Percentiles rank a stretch among this genome's conserved stretches.
Evolutionary conservation across 306 rosid species (phyloP).

Genomic region (Lathyrus tuberosus): DNA sequence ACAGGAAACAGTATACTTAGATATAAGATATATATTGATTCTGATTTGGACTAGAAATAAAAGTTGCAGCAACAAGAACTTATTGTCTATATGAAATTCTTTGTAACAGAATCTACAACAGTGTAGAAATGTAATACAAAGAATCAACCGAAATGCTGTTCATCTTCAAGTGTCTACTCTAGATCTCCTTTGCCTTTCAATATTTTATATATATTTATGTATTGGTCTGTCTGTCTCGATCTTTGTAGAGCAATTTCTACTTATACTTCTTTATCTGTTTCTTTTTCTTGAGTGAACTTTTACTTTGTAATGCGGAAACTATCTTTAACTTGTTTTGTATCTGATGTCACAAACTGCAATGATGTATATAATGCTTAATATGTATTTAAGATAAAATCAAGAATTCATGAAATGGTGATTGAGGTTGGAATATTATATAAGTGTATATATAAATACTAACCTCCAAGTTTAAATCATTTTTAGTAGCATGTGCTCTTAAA

Average conservation of each 20-base stretch:
- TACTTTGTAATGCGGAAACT: constrained; percentile 67
- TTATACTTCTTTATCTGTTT: background rate
- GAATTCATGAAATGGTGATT: background rate
- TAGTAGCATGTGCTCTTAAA: constrained; percentile 67
- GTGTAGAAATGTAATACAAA: background rate
- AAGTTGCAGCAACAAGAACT: background rate
- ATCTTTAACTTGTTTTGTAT: constrained; percentile 53
- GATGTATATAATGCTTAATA: background rate
- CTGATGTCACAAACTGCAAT: constrained; percentile 65
- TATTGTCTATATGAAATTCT: background rate
- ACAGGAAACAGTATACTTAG: too few species aligned
- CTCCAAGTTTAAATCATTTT: constrained; percentile 58
- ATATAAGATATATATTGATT: too few species aligned
- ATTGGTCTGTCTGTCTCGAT: background rate
- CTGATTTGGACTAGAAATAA: background rate
- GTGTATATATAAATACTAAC: constrained; percentile 44
- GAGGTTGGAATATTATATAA: background rate
- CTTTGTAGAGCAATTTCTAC: background rate
- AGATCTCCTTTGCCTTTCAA: constrained; percentile 20
- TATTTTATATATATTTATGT: background rate
- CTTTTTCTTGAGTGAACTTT: constrained; percentile 5
- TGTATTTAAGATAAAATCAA: too few species aligned
- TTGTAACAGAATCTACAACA: background rate
- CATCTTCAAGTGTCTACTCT: background rate
- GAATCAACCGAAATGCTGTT: background rate